phyloP scores from a whole-genome alignment of 495 filamentous ascomycete genomes.

The Annulohypoxylon moriforme region DNA sequence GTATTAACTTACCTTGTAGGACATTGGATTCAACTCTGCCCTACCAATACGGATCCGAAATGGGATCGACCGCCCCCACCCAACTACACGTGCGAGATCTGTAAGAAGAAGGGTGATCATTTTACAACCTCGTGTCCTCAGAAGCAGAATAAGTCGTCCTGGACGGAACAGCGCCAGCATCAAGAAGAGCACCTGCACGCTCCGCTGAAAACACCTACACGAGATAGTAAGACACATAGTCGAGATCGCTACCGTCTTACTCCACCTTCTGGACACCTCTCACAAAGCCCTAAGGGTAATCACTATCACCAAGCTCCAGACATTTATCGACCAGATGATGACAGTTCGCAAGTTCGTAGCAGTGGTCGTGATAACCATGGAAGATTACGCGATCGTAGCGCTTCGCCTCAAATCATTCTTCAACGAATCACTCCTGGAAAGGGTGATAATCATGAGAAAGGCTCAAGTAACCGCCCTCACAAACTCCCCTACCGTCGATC shows the following conservation, averaged over 20 bases:
- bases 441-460: background rate
- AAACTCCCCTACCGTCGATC: slow-evolving; percentile 1
- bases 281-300: slow-evolving; percentile 2
- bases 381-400: background rate
- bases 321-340: slow-evolving; percentile 14
- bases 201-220: background rate
- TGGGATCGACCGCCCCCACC: slow-evolving; percentile 46
- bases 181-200: background rate
- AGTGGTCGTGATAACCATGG: background rate
- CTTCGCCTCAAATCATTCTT: slow-evolving; percentile 21
- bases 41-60: slow-evolving; percentile 54
- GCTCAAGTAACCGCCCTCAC: background rate
- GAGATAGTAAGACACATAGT: background rate
- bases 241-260: background rate
- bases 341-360: background rate
- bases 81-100: slow-evolving; percentile 53
- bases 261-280: slow-evolving; percentile 12
- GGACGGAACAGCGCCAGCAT: slow-evolving; percentile 43
- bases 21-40: slow-evolving; percentile 54
- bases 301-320: background rate
- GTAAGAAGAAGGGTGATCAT: slow-evolving; percentile 47
- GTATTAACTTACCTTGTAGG: slow-evolving; percentile 49
- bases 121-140: slow-evolving; percentile 49
- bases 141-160: slow-evolving; percentile 45
- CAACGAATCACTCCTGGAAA: slow-evolving; percentile 10